Conservation (phyloP, 768 basidiomycete genomes). For the Boletus vermiculosoides region DNA sequence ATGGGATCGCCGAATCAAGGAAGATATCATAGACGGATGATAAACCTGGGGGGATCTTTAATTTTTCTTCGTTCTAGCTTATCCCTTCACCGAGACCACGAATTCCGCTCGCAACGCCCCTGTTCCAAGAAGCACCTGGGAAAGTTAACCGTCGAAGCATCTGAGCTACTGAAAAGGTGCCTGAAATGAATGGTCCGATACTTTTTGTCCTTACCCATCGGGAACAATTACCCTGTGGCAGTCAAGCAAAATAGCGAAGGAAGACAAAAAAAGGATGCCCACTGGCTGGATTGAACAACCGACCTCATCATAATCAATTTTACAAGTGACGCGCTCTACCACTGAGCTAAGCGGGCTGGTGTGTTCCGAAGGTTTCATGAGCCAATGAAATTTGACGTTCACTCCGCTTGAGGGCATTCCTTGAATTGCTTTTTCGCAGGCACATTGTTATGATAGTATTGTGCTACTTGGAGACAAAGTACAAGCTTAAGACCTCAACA, state of each 20-base stretch:
- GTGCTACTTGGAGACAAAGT: slow-evolving; percentile 1
- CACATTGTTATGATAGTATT: background rate
- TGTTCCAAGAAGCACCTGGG: background rate
- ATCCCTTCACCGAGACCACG: background rate
- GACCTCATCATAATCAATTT: slow-evolving; percentile 37
- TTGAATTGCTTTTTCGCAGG: background rate
- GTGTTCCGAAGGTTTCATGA: background rate
- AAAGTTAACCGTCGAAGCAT: no score
- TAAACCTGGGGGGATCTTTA: background rate
- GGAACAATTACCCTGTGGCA: background rate
- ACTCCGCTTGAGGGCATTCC: background rate
- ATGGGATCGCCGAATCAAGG: no score
- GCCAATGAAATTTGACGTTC: background rate
- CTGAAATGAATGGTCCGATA: background rate
- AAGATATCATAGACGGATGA: background rate
- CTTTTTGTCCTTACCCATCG: background rate
- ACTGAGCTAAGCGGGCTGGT: slow-evolving; percentile 18
- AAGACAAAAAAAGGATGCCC: slow-evolving; percentile 30
- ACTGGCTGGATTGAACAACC: slow-evolving; percentile 47
- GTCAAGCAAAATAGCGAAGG: no score
- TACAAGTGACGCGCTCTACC: slow-evolving; percentile 47
- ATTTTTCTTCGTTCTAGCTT: background rate
- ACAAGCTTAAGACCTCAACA: background rate
- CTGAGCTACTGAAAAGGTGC: background rate
- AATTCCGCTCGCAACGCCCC: background rate